A percentile compares a stretch with the other conserved stretches of the same genome.
Conservation (phyloP, 2,329 filamentous ascomycete genomes). For the Stachybotrys chartarum region DNA sequence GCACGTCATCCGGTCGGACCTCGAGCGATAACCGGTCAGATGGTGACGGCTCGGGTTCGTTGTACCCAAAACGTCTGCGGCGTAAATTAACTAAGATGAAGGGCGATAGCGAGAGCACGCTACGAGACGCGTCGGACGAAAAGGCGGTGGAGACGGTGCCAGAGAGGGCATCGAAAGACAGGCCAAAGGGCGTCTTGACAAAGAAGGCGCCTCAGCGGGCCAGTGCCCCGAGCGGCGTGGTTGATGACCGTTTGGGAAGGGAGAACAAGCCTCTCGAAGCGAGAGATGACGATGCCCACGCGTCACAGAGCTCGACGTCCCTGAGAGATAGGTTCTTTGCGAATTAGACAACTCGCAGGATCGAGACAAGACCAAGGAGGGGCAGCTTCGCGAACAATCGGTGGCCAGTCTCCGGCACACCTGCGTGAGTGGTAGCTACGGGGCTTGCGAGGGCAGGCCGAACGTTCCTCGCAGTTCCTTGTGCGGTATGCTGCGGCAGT, state of each 20-base stretch:
- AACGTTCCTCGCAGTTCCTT: neutral
- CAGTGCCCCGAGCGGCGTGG: slow-evolving; percentile 13
- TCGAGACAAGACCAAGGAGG: neutral
- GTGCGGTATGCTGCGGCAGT: neutral
- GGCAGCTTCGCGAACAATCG: neutral
- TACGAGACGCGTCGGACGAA: slow-evolving; percentile 16
- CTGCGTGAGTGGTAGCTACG: neutral
- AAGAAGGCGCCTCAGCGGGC: slow-evolving; percentile 28
- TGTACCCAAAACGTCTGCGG: slow-evolving; percentile 25
- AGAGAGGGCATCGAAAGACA: slow-evolving; percentile 10
- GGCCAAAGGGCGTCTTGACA: slow-evolving; percentile 24
- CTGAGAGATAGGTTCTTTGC: slow-evolving; percentile 17
- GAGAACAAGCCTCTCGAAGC: slow-evolving; percentile 14
- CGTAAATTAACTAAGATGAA: slow-evolving; percentile 35
- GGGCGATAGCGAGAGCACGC: slow-evolving; percentile 24
- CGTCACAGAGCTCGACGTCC: slow-evolving; percentile 14
- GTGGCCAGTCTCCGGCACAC: too few species aligned
- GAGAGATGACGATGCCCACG: slow-evolving; percentile 9
- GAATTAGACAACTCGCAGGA: slow-evolving; percentile 3
- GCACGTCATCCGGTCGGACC: slow-evolving; percentile 15
- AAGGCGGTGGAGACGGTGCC: slow-evolving; percentile 1
- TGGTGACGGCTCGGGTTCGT: slow-evolving; percentile 13
- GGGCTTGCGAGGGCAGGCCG: neutral
- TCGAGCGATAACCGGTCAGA: slow-evolving; percentile 25
- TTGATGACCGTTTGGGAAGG: slow-evolving; percentile 14